A percentile compares a stretch with the other conserved stretches of the same genome.
Conservation (phyloP, 1,284 basidiomycete genomes). For the Ganoderma sinense region DNA sequence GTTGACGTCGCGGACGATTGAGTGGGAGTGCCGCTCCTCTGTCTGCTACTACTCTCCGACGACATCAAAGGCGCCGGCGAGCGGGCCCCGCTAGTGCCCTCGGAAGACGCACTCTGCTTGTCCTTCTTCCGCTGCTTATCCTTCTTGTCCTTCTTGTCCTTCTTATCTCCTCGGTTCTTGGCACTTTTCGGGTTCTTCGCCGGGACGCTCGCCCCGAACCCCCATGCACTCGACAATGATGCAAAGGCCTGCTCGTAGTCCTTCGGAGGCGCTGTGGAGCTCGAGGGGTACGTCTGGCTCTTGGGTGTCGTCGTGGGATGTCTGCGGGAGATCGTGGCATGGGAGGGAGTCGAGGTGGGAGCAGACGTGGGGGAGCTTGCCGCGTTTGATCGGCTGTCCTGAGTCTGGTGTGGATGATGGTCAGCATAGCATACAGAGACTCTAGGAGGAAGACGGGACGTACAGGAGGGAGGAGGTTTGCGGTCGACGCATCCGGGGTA, state of each 20-base stretch:
- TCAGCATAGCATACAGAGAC: background rate
- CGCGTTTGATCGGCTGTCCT: background rate
- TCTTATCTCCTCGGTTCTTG: background rate
- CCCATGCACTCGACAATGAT: background rate
- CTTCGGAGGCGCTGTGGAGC: background rate
- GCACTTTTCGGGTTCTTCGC: background rate
- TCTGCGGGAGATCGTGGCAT: background rate
- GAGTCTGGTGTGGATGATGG: background rate
- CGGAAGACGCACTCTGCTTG: background rate
- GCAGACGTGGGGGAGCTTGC: too few species aligned
- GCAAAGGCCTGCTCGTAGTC: slow-evolving; percentile 3
- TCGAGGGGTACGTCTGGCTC: background rate
- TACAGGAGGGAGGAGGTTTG: background rate
- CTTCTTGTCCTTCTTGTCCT: background rate
- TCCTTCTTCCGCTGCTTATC: background rate
- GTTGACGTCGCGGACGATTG: background rate
- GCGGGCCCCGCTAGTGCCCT: background rate
- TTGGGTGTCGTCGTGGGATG: background rate
- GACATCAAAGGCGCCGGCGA: background rate
- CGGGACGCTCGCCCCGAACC: background rate
- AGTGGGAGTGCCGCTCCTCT: background rate
- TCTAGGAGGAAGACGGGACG: background rate
- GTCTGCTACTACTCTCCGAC: background rate
- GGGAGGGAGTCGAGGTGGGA: background rate
- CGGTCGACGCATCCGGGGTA: background rate